These are phyloP conservation scores for Bryoglossum gracile DNA, from an alignment of 495 filamentous ascomycete genomes.

Conservation along the genomic window DNA sequence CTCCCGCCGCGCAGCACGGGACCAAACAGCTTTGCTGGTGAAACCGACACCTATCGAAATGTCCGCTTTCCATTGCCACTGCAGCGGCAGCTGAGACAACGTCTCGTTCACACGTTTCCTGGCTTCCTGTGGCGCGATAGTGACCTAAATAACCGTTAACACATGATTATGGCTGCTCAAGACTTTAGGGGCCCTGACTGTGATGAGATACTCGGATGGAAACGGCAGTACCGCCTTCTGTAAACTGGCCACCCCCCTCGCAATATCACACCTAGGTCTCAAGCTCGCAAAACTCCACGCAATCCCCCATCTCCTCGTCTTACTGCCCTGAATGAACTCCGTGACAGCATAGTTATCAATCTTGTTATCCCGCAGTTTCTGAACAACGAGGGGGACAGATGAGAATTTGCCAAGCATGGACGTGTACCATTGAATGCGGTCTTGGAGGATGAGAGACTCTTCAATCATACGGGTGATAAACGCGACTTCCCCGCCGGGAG, in stretches of 20 bases:
- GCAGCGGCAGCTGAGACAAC: constrained; percentile 39
- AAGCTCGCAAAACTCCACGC: constrained; percentile 75
- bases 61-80: constrained; percentile 43
- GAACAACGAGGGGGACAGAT: constrained; percentile 58
- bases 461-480: constrained; percentile 71
- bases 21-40: constrained; percentile 65
- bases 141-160: constrained; percentile 17
- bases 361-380: constrained; percentile 46
- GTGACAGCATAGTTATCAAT: constrained; percentile 79
- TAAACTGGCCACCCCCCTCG: constrained; percentile 46
- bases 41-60: constrained; percentile 44
- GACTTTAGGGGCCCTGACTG: constrained; percentile 19
- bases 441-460: constrained; percentile 56
- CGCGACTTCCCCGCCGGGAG: constrained; percentile 70
- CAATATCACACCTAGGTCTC: constrained; percentile 54
- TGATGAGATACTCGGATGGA: constrained; percentile 49
- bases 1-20: constrained; percentile 52
- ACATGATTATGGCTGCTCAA: background rate
- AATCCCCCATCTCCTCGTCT: constrained; percentile 80
- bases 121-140: constrained; percentile 8
- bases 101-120: constrained; percentile 32
- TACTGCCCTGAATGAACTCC: constrained; percentile 69
- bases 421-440: constrained; percentile 76
- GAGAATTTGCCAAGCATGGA: constrained; percentile 82
- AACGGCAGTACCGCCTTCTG: constrained; percentile 56